A percentile compares a stretch with the other conserved stretches of the same genome.
These are phyloP conservation scores for Blastomyces emzantsi DNA, from an alignment of 2,329 filamentous ascomycete genomes.

Conservation along the genomic window DNA sequence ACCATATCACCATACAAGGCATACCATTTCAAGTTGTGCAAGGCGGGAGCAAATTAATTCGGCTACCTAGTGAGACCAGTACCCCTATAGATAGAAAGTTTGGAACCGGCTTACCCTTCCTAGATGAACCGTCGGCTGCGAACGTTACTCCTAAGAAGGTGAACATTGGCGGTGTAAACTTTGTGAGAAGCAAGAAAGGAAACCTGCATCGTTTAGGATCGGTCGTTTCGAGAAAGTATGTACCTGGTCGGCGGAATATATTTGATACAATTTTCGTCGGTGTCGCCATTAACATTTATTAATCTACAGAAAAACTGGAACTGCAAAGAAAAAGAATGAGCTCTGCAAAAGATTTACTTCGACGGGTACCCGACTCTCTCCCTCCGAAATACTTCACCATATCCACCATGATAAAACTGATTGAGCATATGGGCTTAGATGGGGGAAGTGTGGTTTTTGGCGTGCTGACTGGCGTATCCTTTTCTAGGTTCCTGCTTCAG, in stretches of 20 bases:
- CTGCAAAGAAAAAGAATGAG: constrained; percentile 59
- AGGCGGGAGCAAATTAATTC: constrained; percentile 74
- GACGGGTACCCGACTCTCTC: constrained; percentile 43
- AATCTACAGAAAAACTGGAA: constrained; percentile 33
- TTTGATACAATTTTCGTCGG: background rate
- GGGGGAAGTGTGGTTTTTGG: constrained; percentile 10
- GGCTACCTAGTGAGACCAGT: constrained; percentile 55
- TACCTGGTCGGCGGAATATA: background rate
- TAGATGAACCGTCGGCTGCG: constrained; percentile 50
- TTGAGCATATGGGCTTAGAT: constrained; percentile 9
- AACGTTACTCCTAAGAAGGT: constrained; percentile 66
- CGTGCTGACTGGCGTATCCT: constrained; percentile 20
- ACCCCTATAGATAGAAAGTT: constrained; percentile 9
- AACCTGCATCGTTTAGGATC: constrained; percentile 73
- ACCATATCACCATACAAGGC: constrained; percentile 61
- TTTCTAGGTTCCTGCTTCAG: constrained; percentile 71
- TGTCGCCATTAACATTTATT: background rate
- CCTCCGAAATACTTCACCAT: constrained; percentile 15
- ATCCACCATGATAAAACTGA: constrained; percentile 10
- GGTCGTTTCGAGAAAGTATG: constrained; percentile 64
- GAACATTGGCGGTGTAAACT: constrained; percentile 66
- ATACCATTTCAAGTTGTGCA: constrained; percentile 64
- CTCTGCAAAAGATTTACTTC: constrained; percentile 58
- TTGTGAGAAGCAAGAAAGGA: constrained; percentile 76
- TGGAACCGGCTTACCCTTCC: constrained; percentile 39